phyloP scores from a whole-genome alignment of 2,329 filamentous ascomycete genomes.

The Penicillium sp. region DNA sequence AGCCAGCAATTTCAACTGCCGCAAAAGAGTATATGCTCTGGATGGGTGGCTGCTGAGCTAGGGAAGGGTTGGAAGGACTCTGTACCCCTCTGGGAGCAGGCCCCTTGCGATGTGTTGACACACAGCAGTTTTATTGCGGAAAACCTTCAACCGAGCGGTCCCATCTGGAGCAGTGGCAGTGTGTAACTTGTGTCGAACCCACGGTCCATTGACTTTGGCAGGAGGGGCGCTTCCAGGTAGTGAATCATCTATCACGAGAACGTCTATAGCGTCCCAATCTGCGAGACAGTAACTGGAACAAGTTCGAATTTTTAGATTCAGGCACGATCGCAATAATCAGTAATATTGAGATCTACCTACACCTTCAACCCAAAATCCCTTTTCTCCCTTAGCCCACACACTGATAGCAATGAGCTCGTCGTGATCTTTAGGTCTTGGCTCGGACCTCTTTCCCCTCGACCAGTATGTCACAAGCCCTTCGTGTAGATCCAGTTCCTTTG shows the following conservation, averaged over 20 bases:
- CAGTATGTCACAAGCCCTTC: background rate
- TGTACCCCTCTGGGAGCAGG: background rate
- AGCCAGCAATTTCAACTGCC: too few relatives aligned
- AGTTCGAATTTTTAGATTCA: background rate
- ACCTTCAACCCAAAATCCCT: background rate
- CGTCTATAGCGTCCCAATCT: background rate
- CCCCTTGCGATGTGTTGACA: background rate
- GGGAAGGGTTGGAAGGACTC: background rate
- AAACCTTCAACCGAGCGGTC: rapidly evolving
- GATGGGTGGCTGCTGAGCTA: background rate
- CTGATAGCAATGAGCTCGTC: background rate
- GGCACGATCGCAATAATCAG: background rate
- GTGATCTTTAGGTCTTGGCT: background rate
- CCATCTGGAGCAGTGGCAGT: background rate
- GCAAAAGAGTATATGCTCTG: background rate
- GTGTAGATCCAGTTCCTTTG: background rate
- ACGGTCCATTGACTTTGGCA: background rate
- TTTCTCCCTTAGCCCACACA: too few relatives aligned
- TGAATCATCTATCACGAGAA: background rate
- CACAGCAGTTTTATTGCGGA: background rate
- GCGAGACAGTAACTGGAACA: background rate
- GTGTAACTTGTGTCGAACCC: background rate
- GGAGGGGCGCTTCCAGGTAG: background rate
- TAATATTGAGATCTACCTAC: background rate
- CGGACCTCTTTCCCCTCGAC: background rate